Percentiles rank a stretch among this genome's conserved stretches.
Evolutionary conservation across 345 rosid genomes (phyloP).

Genomic region (Durio zibethinus): DNA sequence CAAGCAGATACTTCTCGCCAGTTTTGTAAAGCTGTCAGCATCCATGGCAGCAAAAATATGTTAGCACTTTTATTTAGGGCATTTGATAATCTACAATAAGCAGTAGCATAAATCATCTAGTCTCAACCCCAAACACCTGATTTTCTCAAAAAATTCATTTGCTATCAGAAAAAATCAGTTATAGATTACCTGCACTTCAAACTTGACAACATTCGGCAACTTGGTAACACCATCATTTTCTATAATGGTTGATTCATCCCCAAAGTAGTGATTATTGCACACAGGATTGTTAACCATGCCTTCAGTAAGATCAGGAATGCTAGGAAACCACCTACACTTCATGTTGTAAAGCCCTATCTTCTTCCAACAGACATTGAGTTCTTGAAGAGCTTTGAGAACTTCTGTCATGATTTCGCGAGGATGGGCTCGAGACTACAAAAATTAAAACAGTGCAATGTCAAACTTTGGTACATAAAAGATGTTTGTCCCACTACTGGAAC

Average conservation of each 20-base stretch:
- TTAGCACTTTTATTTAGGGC: neutral
- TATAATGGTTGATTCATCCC: slow-evolving; percentile 58
- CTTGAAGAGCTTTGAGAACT: slow-evolving; percentile 79
- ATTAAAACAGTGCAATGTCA: neutral
- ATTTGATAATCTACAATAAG: neutral
- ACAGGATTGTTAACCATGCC: slow-evolving; percentile 61
- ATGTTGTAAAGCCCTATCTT: slow-evolving; percentile 93
- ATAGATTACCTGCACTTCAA: slow-evolving; percentile 79
- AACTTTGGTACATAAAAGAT: neutral
- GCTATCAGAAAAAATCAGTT: neutral
- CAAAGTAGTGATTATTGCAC: slow-evolving; percentile 55
- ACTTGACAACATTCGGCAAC: slow-evolving; percentile 69
- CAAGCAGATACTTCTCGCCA: slow-evolving; percentile 81
- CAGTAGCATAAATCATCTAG: neutral
- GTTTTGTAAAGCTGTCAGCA: slow-evolving; percentile 82
- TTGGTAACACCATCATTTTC: slow-evolving; percentile 47
- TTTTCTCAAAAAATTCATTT: neutral
- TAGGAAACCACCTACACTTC: slow-evolving; percentile 90
- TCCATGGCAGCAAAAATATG: neutral
- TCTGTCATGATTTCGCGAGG: slow-evolving; percentile 92
- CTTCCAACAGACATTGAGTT: slow-evolving; percentile 88
- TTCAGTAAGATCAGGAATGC: slow-evolving; percentile 49
- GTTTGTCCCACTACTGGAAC: slow-evolving; percentile 1
- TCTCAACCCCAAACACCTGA: neutral
- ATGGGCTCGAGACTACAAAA: slow-evolving; percentile 72